phyloP scores from a whole-genome alignment of 2,329 filamentous ascomycete genomes.

The Nectriaceae sp. region DNA sequence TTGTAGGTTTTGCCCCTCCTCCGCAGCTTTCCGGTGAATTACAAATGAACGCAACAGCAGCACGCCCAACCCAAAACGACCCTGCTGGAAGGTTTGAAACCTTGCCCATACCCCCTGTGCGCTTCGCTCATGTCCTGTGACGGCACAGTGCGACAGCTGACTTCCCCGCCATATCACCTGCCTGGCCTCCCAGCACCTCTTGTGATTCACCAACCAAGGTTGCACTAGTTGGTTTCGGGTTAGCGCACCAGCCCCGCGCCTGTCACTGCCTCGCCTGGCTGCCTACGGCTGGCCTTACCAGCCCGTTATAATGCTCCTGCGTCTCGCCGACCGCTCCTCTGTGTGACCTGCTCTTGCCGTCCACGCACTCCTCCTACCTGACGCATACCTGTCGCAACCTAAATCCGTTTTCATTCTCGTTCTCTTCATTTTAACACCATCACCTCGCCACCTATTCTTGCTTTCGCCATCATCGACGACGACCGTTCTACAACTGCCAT shows the following conservation, averaged over 20 bases:
- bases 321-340: constrained; percentile 30
- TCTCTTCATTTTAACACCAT: constrained; percentile 6
- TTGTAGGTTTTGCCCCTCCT: background rate
- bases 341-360: constrained; percentile 21
- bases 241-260: constrained; percentile 28
- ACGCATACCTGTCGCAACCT: constrained; percentile 32
- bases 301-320: constrained; percentile 17
- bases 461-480: constrained; percentile 2
- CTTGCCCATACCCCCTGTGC: background rate
- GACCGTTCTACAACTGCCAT: constrained; percentile 9
- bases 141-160: background rate
- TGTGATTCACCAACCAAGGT: constrained; percentile 26
- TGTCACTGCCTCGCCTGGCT: constrained; percentile 24
- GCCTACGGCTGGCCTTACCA: constrained; percentile 14
- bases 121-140: background rate
- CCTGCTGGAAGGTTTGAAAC: background rate
- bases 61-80: background rate
- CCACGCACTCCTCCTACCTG: constrained; percentile 30
- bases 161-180: background rate
- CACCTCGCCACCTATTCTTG: constrained; percentile 13
- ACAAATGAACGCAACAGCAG: background rate
- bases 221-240: constrained; percentile 10
- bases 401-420: constrained; percentile 23
- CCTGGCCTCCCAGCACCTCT: constrained; percentile 15
- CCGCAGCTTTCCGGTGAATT: background rate